Percentiles rank a stretch among this genome's conserved stretches.
Conservation (phyloP, 208 protist genomes). For the Crithidia fasciculata region DNA sequence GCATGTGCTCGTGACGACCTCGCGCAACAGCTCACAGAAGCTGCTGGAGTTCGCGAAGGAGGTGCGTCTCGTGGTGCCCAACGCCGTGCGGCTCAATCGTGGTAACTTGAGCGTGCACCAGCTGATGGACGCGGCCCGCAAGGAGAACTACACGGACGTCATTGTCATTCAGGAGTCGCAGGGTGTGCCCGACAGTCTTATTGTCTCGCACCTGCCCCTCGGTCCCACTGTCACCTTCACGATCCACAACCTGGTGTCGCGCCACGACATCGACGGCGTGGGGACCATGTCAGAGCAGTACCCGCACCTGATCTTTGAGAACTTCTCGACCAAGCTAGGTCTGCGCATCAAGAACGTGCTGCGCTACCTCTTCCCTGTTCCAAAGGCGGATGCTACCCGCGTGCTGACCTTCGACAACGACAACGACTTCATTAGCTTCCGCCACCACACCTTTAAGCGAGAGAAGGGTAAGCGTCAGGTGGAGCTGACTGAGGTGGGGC, state of each 20-base stretch:
- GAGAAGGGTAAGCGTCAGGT: conserved; percentile 75
- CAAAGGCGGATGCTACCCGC: conserved; percentile 95
- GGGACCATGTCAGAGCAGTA: conserved; percentile 95
- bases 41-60: conserved; percentile 99
- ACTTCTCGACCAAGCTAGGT: conserved; percentile 97
- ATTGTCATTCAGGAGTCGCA: conserved; percentile 98
- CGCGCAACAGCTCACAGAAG: conserved; percentile 94
- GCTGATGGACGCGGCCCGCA: conserved; percentile 95
- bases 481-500: conserved; percentile 97
- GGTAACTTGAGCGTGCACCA: conserved; percentile 94
- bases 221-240: conserved; percentile 99
- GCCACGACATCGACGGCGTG: conserved; percentile 96
- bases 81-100: conserved; percentile 98
- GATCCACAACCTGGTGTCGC: conserved; percentile 96
- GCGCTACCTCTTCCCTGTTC: conserved; percentile 98
- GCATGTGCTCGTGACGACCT: conserved; percentile 99
- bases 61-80: conserved; percentile 98
- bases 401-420: conserved; percentile 98
- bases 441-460: conserved; percentile 96
- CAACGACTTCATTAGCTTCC: conserved; percentile 99
- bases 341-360: conserved; percentile 93
- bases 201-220: conserved; percentile 98
- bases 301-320: conserved; percentile 99
- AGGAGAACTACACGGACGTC: conserved; percentile 97
- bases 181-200: conserved; percentile 97